A percentile compares a stretch with the other conserved stretches of the same genome.
phyloP scores from a whole-genome alignment of 768 basidiomycete species.

The Leccinum incarnatum region DNA sequence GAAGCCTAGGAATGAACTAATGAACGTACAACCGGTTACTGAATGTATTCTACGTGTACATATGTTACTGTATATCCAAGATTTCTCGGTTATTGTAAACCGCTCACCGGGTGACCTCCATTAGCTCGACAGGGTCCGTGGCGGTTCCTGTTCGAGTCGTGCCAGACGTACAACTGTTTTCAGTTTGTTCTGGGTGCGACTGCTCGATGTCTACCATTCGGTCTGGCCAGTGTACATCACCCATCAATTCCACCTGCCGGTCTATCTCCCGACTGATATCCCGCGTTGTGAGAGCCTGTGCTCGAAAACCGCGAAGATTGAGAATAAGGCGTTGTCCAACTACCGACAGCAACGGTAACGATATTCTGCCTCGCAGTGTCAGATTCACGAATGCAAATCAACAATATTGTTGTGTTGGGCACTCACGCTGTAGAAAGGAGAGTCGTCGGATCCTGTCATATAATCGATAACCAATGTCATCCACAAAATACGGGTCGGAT shows the following conservation, averaged over 20 bases:
- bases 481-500: not conserved
- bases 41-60: no score
- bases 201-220: not conserved
- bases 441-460: not conserved
- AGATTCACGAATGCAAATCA: not conserved
- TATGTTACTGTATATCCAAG: no score
- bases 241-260: not conserved
- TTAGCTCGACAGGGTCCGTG: not conserved
- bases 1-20: no score
- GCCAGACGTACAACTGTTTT: not conserved
- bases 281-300: not conserved
- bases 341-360: constrained; percentile 12
- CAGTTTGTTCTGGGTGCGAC: not conserved
- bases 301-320: constrained; percentile 12
- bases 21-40: no score
- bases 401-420: not conserved
- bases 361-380: constrained; percentile 3
- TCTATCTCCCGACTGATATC: constrained; percentile 10
- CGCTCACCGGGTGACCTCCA: not conserved
- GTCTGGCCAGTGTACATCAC: not conserved
- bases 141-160: not conserved
- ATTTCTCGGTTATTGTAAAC: not conserved
- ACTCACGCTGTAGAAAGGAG: not conserved
- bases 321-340: constrained; percentile 19
- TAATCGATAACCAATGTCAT: not conserved